Percentiles rank a stretch among this genome's conserved stretches.
phyloP scores from a whole-genome alignment of 2,329 filamentous ascomycete species.

The Didymella arachidicola region DNA sequence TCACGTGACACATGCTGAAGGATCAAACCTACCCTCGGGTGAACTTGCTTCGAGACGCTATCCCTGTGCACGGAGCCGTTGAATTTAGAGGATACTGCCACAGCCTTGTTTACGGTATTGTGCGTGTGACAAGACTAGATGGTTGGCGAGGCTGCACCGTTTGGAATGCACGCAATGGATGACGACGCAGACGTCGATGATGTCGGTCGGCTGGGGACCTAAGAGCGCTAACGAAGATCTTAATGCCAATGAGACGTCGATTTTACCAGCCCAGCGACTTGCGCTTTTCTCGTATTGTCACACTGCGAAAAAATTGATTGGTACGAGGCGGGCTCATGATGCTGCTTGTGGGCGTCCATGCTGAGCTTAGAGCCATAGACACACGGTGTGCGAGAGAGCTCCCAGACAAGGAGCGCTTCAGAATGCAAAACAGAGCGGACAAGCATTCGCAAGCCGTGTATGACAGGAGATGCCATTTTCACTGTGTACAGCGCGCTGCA shows the following conservation, averaged over 20 bases:
- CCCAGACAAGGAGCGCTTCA: constrained; percentile 12
- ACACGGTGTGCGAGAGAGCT: constrained; percentile 8
- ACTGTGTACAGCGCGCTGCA: constrained; percentile 2
- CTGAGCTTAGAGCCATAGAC: constrained; percentile 1
- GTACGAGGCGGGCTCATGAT: constrained; percentile 4
- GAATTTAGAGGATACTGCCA: not conserved
- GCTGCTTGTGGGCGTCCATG: constrained; percentile 2
- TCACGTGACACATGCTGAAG: constrained; percentile 2
- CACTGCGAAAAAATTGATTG: not conserved
- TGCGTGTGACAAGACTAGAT: not conserved
- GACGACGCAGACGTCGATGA: constrained; percentile 17
- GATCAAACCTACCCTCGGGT: not conserved
- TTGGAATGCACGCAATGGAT: constrained; percentile 20
- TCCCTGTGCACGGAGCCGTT: not conserved
- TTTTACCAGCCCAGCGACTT: not conserved
- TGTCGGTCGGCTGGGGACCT: constrained; percentile 12
- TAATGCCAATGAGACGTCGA: constrained; percentile 17
- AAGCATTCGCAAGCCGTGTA: constrained; percentile 8
- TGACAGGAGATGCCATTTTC: constrained; percentile 3
- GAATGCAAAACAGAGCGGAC: constrained; percentile 2
- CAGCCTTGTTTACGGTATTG: not conserved
- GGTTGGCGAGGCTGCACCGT: constrained; percentile 11
- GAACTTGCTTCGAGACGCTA: not conserved
- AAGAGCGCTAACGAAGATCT: constrained; percentile 18
- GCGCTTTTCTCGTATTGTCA: not conserved